Base-by-base conservation (phyloP, 306 rosid species). In the Cicer judaicum region DNA sequence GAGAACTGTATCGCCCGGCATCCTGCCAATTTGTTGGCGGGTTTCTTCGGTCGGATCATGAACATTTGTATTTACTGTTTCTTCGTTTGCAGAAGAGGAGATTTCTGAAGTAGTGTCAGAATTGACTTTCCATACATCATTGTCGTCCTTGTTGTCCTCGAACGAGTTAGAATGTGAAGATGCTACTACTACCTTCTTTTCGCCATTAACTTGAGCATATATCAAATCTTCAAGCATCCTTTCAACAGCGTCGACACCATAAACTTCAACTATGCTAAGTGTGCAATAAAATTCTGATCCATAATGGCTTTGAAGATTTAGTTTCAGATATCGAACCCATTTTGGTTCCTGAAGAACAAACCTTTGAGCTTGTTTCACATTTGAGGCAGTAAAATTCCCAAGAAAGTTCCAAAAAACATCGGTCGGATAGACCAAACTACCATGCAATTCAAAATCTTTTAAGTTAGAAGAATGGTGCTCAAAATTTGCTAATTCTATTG, bases 261-360 rank as follows among this genome's bases (percentile, higher is more conserved):
- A 92, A 72, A 90, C 89, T 80, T 89, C 93, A 81, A 92, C 62
- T 64, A 68, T 66, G 43, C 98, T 94, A 29, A 94, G 68, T 13
- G 99, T 94, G 84, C 98, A 94, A 15, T 94, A 94, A 79, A 94
- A 94, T 77, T 92, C 98, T 39, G 93, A 86, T 72, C 99, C 97
- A 7, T 94, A 80, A 63, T 92, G 97, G 78, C 87, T 90, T 64
- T 86, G 83, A 79, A 90, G 85, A 79, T 87, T 90, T 79, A 94
- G 82, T 80, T 84, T 94, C 19, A 94, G 86, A 81, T 94, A 92
- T 77, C 98, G 84, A 72, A 89, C 93, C 99, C 99, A 94, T 79
- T 94, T 92, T 19, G 93, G 98, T 74, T 92, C 92, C 84, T 71
- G 70, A 70, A 94, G 93, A 78, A 78, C 89, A 80, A 87, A 92